Base-by-base conservation (phyloP, 768 basidiomycete genomes). In the Panaeolus cyanescens region DNA sequence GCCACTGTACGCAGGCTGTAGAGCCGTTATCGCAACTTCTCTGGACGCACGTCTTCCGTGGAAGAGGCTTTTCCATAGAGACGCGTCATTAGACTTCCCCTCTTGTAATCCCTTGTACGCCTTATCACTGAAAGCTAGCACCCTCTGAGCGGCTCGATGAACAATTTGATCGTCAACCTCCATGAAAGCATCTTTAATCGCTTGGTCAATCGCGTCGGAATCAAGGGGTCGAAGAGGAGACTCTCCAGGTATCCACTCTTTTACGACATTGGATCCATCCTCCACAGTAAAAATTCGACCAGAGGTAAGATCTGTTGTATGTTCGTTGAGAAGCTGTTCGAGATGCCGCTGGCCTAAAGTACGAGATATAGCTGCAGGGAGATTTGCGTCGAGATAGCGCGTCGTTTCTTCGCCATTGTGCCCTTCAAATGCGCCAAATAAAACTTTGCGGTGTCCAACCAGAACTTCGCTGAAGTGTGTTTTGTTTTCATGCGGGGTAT, bases 91-190 rank as follows among this genome's bases (percentile, higher is more conserved):
- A 22, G 34, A n/a, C 50, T 55, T 56, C 20, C 36, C 39, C 15
- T 56, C 55, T n/a, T n/a, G n/a, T 19, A 61, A 55, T 22, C 40
- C 45, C 6, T 33, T 20, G 32, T 61, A 61, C 15, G 56, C 55
- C 3, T 36, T 32, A 3, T 4, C 37, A 13, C 19, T 45, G 36
- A 61, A 42, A 31, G 31, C 55, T 4, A 76, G 62, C 15, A 70
- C 74, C 17, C 55, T 40, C 17, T 75, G 66, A 1, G 75, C 68
- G 1, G 70, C 64, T 19, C 72, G 68, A n/a, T 76, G 66, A 3
- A 80, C 76, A 6, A 82, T 71, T 17, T 72, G 69, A 53, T 81
- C 69, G 62, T 84, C 83, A 17, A 83, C 60, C 4, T 62, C 59
- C 7, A 68, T 54, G 66, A 83, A 84, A 0, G 76, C 74, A 8